Conservation (phyloP, 2,329 filamentous ascomycete genomes). For the Cercospora zeina region DNA sequence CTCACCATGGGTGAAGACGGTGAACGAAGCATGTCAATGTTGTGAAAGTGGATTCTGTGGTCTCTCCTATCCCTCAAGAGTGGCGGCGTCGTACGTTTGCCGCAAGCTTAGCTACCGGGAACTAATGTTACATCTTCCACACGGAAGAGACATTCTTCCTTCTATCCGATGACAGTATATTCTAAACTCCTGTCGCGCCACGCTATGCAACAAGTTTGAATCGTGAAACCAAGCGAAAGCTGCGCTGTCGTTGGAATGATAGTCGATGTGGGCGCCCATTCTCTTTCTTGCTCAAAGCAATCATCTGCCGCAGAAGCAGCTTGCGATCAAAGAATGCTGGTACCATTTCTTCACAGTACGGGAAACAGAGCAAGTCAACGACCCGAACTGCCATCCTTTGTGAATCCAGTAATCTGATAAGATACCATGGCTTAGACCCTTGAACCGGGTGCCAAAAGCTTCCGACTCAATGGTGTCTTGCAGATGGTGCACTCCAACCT, state of each 20-base stretch:
- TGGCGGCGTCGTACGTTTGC: not conserved
- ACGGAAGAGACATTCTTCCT: not conserved
- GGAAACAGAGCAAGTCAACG: not conserved
- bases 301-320: not conserved
- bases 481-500: not conserved
- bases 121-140: not conserved
- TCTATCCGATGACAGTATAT: not conserved
- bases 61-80: not conserved
- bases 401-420: not conserved
- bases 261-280: not conserved
- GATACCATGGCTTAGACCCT: not conserved
- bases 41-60: not conserved
- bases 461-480: not conserved
- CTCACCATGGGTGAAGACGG: not conserved
- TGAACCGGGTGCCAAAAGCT: not conserved
- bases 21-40: not conserved
- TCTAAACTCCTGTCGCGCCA: slow-evolving; percentile 2
- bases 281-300: not conserved
- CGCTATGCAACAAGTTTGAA: slow-evolving; percentile 7
- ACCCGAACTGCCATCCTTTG: not conserved
- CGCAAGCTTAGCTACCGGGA: not conserved
- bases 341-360: not conserved
- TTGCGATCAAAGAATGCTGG: not conserved
- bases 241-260: not conserved
- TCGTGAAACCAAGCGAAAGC: not conserved